Conservation (phyloP, 169 alveolate genomes). For the Besnoitia besnoiti region DNA sequence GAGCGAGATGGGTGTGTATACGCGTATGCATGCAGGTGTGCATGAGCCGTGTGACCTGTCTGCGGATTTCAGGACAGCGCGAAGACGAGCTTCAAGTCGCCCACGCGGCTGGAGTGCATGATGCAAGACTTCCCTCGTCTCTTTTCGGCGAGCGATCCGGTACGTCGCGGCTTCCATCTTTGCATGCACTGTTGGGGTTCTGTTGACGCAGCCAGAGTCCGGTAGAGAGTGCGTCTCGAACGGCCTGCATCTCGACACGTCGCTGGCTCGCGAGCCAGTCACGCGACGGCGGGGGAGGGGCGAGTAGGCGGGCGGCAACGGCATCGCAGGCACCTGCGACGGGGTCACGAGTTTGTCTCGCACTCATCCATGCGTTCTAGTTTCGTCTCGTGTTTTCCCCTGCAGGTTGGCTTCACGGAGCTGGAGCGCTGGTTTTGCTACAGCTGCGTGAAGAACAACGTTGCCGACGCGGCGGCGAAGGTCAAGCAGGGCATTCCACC, state of each 20-base stretch:
- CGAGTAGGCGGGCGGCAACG: not conserved
- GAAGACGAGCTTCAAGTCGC: conserved; percentile 89
- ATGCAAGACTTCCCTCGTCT: conserved; percentile 87
- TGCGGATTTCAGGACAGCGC: conserved; percentile 76
- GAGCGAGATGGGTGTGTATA: not conserved
- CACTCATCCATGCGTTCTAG: not conserved
- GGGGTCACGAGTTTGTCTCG: not conserved
- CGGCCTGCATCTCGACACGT: too few relatives aligned
- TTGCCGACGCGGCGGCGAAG: conserved; percentile 68
- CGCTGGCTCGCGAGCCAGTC: too few relatives aligned
- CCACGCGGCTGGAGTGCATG: conserved; percentile 95
- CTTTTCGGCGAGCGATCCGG: conserved; percentile 46
- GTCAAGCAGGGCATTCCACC: conserved; percentile 41
- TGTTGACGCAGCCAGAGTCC: too few relatives aligned
- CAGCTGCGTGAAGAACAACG: conserved; percentile 70
- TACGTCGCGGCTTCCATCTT: conserved; percentile 1
- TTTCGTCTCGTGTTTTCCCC: not conserved
- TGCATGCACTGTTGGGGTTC: too few relatives aligned
- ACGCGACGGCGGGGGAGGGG: not conserved
- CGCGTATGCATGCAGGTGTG: conserved; percentile 21
- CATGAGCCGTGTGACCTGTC: too few relatives aligned
- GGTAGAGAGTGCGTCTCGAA: too few relatives aligned
- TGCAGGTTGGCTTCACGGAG: conserved; percentile 71
- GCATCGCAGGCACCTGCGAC: too few relatives aligned
- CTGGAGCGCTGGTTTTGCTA: conserved; percentile 72